Evolutionary conservation across 1,139 yeast genomes (phyloP), one percentile per base, ranked within the genome.

Genomic region (Saccharomyces hybrid): DNA sequence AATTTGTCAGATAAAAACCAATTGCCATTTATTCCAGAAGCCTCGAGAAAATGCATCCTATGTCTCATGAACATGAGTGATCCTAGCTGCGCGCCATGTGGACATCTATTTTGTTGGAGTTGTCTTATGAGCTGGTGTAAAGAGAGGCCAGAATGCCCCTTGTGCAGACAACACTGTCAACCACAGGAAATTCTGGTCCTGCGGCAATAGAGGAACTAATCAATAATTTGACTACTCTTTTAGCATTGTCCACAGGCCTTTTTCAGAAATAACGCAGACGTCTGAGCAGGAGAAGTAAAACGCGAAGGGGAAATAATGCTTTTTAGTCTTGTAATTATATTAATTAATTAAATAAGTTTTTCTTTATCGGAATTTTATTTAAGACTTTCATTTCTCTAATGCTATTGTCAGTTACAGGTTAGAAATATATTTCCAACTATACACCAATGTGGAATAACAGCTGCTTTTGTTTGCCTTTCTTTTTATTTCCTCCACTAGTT

Each of bases 101-200:
- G 99, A 0, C 99, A 93, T 69, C 58, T 88, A 16, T 91, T 88
- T 69, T 93, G 99, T 71, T 93, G 98, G 98, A 78, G 77, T 5
- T 93, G 99, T 68, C 83, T 89, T 6, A 78, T 83, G 5, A 96
- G 88, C 62, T 93, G 98, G 98, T 81, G 90, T 54, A 75, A 89
- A 58, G 96, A 90, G 57, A 81, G 82, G 62, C 85, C 91, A 0
- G 97, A 90, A 65, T 93, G 99, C 68, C 98, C 99, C 0, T 74
- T 93, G 41, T 93, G 99, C 65, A 73, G 99, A 57, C 95, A 85
- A 60, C 78, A 75, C 48, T 81, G 93, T 57, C 74, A 78, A 47
- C 91, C 86, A 63, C 95, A 88, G 69, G 83, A 87, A 62, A 72
- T 91, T 50, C 72, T 91, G 50, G 88, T 93, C 0, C 68, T 90